Base-by-base conservation (phyloP, 805 yeast species). In the Candida hispaniensis region DNA sequence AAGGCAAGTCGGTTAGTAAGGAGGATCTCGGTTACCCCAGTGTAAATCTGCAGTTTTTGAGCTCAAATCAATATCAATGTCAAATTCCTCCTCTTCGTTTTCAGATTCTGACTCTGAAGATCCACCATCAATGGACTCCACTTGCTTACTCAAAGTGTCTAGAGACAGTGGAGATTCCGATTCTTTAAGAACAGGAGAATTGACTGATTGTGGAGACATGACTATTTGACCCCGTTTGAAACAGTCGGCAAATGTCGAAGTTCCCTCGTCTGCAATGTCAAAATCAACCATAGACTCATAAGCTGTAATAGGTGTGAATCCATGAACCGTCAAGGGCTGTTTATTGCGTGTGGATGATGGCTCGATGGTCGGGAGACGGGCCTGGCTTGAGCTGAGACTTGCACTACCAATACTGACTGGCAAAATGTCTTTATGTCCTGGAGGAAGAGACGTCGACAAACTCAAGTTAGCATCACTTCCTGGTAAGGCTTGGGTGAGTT, bases 51-150 rank as follows among this genome's bases (percentile, higher is more conserved):
- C 36, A 27, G 36, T 32, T 28, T 32, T 32, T 17, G 5, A 11
- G 8, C 28, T 28, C 5, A 32, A 28, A 17, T 27, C 41, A 13
- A 32, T 32, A 20, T 40, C 41, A 7, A 38, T 44, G 10, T 39
- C 34, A 14, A 34, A 43, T 28, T 38, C 45, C 28, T 35, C 41
- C 6, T 26, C 30, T 17, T 16, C 30, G 10, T 26, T 14, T 13
- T 12, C 38, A 6, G 24, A 38, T n/a, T n/a, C n/a, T n/a, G n/a
- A n/a, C n/a, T n/a, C n/a, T n/a, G n/a, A n/a, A n/a, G n/a, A n/a
- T n/a, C n/a, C n/a, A n/a, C n/a, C n/a, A n/a, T n/a, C n/a, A n/a
- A n/a, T n/a, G n/a, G n/a, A n/a, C n/a, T n/a, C n/a, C n/a, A n/a
- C n/a, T 11, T 32, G 36, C 8, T 24, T 32, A 7, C 28, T 28